Evolutionary conservation across 1,284 basidiomycete species (phyloP).

Genomic region (Cutaneotrichosporon mucoides): DNA sequence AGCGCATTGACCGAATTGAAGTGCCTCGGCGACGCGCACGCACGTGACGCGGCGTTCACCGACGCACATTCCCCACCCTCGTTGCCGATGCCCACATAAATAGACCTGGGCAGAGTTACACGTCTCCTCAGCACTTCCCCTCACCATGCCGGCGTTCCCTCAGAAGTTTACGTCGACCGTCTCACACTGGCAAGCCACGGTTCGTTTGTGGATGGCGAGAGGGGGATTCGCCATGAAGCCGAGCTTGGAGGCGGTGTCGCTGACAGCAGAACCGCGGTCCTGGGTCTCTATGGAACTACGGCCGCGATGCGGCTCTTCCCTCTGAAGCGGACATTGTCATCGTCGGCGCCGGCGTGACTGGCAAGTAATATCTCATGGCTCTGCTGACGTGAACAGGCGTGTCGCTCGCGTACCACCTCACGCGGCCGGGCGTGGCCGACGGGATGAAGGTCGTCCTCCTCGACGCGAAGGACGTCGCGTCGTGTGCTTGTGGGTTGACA

Average conservation of each 20-base stretch:
- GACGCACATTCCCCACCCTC: no score
- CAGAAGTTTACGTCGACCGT: constrained; percentile 8
- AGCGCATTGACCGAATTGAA: no score
- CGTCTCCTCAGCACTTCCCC: no score
- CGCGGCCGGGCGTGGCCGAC: constrained; percentile 18
- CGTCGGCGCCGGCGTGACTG: constrained; percentile 27
- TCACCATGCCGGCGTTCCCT: constrained; percentile 8
- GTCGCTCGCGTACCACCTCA: constrained; percentile 21
- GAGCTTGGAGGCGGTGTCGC: not conserved
- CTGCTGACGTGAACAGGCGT: not conserved
- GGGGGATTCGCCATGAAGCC: no score
- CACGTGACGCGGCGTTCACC: no score
- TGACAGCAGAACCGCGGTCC: constrained; percentile 23
- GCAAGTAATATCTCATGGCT: not conserved
- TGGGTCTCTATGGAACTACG: constrained; percentile 24
- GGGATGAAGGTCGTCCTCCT: constrained; percentile 29
- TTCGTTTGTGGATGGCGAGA: not conserved
- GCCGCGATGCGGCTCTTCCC: constrained; percentile 19
- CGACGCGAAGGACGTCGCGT: constrained; percentile 41
- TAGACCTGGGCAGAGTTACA: no score
- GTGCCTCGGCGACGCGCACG: no score
- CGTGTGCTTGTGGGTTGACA: constrained; percentile 32
- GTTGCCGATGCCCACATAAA: no score
- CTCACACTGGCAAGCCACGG: constrained; percentile 13
- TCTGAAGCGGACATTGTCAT: constrained; percentile 25